Conservation (phyloP, 2,329 filamentous ascomycete species). For the Trichoderma sp. region DNA sequence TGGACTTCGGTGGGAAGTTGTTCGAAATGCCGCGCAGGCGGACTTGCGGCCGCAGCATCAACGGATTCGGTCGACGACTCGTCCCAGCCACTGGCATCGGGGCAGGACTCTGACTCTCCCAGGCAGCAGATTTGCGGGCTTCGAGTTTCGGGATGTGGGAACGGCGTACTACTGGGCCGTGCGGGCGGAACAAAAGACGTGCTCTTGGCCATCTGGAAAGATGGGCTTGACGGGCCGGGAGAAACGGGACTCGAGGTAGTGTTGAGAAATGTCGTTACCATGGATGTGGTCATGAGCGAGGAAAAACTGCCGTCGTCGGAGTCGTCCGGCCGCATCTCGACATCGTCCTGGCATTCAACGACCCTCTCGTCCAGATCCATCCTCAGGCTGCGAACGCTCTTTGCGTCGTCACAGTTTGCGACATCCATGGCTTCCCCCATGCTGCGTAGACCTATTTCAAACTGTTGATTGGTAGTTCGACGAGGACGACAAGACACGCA, state of each 20-base stretch:
- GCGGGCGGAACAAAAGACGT: conserved; percentile 35
- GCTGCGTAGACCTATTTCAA: conserved; percentile 1
- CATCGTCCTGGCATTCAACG: background rate
- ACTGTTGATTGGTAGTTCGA: background rate
- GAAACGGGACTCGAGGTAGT: conserved; percentile 54
- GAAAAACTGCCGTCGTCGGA: conserved; percentile 35
- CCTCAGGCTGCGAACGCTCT: background rate
- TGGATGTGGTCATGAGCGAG: conserved; percentile 38
- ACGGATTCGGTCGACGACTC: background rate
- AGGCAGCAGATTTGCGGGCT: conserved; percentile 31
- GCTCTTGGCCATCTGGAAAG: conserved; percentile 46
- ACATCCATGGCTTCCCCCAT: conserved; percentile 17
- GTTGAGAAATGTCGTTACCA: conserved; percentile 36
- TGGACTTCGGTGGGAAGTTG: conserved; percentile 68
- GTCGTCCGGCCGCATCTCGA: conserved; percentile 17
- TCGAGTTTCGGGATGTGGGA: conserved; percentile 53
- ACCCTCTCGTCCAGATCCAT: conserved; percentile 15
- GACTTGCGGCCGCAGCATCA: conserved; percentile 23
- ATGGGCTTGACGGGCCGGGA: conserved; percentile 52
- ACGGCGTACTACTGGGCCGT: conserved; percentile 59
- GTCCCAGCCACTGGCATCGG: conserved; percentile 19
- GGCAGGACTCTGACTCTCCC: conserved; percentile 26
- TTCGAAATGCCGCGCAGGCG: conserved; percentile 38
- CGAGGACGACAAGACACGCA: conserved; percentile 3
- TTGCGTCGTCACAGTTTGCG: conserved; percentile 7